Base-by-base conservation (phyloP, 1,139 yeast species). In the Taphrina populina region DNA sequence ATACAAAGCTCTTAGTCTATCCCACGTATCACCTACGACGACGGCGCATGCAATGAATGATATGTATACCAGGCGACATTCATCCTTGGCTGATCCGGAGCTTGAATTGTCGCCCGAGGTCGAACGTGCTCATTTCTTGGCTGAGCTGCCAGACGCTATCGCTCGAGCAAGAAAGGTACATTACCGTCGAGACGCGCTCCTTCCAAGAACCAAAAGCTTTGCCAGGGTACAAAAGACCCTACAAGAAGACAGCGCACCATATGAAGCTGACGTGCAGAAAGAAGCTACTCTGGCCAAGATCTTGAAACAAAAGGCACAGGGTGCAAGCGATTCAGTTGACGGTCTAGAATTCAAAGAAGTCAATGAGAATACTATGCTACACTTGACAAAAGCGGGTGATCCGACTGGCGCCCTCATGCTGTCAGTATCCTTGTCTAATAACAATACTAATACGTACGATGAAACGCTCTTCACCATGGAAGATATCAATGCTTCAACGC, bases 81-180 rank as follows among this genome's bases (percentile, higher is more conserved):
- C 19, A 8, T n/a, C 15, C 6, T 34, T n/a, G 5, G 30, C 23
- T 6, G 33, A 24, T 26, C 33, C 19, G 17, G 23, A 32, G 8
- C 30, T 13, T 11, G 21, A 8, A n/a, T 21, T 19, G 6, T 27
- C 35, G 7, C 46, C 39, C 7, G 54, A 40, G 20, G 54, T 27
- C 5, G 33, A 49, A 23, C 46, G 54, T 10, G 39, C 23, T 4
- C 37, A n/a, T 8, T 49, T 49, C 39, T 26, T 49, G 10, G 54
- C 54, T 3, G 54, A 49, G 30, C 33, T 49, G 8, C 54, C 54
- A 6, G 43, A 40, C n/a, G 54, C 46, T 20, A 49, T 49, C 15
- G 54, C 54, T 15, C 43, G 44, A 19, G 54, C 44, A 11, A 45
- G 54, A 11, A 49, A 39, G 20, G 54, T 49, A 11, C 44, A 49